These are phyloP conservation scores for Malus fusca DNA, from an alignment of 306 rosid genomes.

Conservation along the genomic window DNA sequence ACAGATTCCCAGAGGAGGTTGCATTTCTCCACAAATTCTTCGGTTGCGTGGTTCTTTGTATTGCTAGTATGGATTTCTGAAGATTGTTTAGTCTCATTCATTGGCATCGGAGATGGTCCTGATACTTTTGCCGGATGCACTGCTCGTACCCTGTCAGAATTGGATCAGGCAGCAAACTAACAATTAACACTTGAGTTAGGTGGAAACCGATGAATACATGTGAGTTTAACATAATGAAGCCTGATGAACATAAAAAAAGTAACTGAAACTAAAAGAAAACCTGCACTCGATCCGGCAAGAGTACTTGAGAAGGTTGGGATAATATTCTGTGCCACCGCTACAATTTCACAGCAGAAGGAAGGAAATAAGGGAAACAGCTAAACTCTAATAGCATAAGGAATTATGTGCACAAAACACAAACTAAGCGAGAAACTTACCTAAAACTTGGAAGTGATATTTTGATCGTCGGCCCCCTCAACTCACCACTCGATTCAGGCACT, in stretches of 20 bases:
- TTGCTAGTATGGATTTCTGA: conserved; percentile 6
- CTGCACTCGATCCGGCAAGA: conserved; percentile 85
- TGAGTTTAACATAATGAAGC: background rate
- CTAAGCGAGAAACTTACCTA: conserved; percentile 42
- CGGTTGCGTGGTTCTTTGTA: background rate
- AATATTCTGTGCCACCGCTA: conserved; percentile 62
- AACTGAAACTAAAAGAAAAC: conserved; percentile 12
- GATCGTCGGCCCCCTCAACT: conserved; percentile 73
- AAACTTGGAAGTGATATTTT: conserved; percentile 84
- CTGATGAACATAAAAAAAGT: background rate
- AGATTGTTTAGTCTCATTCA: conserved; percentile 15
- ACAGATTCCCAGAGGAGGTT: conserved; percentile 36
- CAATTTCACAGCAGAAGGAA: conserved; percentile 16
- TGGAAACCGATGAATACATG: background rate
- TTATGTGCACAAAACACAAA: background rate
- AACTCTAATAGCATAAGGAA: background rate
- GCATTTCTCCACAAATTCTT: conserved; percentile 17
- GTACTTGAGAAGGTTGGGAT: conserved; percentile 72
- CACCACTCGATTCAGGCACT: conserved; percentile 36
- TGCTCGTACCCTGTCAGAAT: conserved; percentile 53
- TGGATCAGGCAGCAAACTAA: background rate
- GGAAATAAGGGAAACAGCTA: background rate
- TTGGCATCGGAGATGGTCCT: conserved; percentile 10
- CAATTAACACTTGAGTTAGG: background rate
- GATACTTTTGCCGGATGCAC: conserved; percentile 56